Percentiles rank a stretch among this genome's conserved stretches.
Evolutionary conservation across 192 early-diverging fungal genomes (phyloP).

Genomic region (Entomortierella parvispora): DNA sequence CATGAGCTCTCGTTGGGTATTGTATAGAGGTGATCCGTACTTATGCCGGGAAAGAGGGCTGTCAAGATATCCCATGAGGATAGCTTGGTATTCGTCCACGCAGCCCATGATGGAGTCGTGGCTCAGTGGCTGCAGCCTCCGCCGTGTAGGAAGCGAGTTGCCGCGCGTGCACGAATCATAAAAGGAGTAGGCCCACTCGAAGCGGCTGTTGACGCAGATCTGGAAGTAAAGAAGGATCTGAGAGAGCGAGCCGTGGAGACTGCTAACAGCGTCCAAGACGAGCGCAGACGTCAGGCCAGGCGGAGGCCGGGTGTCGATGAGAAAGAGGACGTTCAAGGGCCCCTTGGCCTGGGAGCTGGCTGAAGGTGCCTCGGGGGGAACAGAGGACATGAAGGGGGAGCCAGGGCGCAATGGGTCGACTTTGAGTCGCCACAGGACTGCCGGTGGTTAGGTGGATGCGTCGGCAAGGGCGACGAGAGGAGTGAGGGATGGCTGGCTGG

Average conservation of each 20-base stretch:
- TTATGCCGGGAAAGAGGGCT: background rate
- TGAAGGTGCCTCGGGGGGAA: background rate
- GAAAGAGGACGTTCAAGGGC: conserved; percentile 39
- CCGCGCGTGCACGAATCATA: conserved; percentile 22
- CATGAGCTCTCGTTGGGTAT: conserved; percentile 22
- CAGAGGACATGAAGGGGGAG: too few species aligned
- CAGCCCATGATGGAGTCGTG: conserved; percentile 11
- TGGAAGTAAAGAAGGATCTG: conserved; percentile 42
- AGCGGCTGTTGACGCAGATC: conserved; percentile 27
- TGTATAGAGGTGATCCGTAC: conserved; percentile 23
- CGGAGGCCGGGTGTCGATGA: conserved; percentile 38
- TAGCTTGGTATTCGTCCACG: conserved; percentile 21
- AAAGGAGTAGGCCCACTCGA: conserved; percentile 43
- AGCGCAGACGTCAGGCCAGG: background rate
- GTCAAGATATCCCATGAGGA: conserved; percentile 4
- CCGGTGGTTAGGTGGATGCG: too few species aligned
- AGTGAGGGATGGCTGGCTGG: too few species aligned
- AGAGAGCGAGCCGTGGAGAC: conserved; percentile 15
- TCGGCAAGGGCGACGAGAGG: too few species aligned
- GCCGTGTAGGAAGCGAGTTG: conserved; percentile 14
- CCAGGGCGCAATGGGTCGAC: too few species aligned
- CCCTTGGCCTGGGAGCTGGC: conserved; percentile 19
- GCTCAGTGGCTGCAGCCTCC: conserved; percentile 15
- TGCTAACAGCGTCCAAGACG: background rate
- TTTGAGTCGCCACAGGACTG: too few species aligned